Evolutionary conservation across 192 early-diverging fungal species (phyloP).

Genomic region (Coemansia sp.): DNA sequence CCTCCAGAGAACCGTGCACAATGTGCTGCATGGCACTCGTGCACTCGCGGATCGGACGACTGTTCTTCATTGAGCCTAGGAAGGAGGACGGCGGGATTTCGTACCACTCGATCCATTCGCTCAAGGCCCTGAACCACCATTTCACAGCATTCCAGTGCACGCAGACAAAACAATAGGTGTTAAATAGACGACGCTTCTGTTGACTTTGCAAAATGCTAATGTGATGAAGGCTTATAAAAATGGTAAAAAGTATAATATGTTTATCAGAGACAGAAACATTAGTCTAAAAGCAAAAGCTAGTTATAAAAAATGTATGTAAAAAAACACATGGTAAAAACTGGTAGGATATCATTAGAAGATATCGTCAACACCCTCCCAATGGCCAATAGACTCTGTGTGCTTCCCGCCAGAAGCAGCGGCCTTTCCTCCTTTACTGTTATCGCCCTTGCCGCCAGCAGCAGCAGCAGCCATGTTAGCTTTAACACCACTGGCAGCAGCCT

Average conservation of each 20-base stretch:
- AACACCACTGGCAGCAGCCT: constrained; percentile 39
- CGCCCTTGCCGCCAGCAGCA: background rate
- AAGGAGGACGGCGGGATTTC: constrained; percentile 27
- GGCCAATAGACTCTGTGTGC: constrained; percentile 3
- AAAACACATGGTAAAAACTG: background rate
- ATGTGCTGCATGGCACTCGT: constrained; percentile 96
- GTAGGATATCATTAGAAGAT: constrained; percentile 27
- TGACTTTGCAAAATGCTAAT: too few relatives aligned
- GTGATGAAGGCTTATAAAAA: too few relatives aligned
- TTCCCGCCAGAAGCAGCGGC: background rate
- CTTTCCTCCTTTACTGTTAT: background rate
- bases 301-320: background rate
- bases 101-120: constrained; percentile 34
- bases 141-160: constrained; percentile 36
- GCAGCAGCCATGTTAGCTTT: background rate
- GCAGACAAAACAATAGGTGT: background rate
- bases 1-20: constrained; percentile 82
- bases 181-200: background rate
- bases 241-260: too few relatives aligned
- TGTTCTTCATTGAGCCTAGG: constrained; percentile 64
- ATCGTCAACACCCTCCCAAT: constrained; percentile 43
- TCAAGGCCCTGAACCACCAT: constrained; percentile 47
- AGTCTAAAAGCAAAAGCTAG: too few relatives aligned
- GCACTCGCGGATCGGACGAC: constrained; percentile 86
- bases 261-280: background rate